A percentile compares a stretch with the other conserved stretches of the same genome.
Evolutionary conservation across 768 basidiomycete genomes (phyloP).

Genomic region (Harrya chromipes): DNA sequence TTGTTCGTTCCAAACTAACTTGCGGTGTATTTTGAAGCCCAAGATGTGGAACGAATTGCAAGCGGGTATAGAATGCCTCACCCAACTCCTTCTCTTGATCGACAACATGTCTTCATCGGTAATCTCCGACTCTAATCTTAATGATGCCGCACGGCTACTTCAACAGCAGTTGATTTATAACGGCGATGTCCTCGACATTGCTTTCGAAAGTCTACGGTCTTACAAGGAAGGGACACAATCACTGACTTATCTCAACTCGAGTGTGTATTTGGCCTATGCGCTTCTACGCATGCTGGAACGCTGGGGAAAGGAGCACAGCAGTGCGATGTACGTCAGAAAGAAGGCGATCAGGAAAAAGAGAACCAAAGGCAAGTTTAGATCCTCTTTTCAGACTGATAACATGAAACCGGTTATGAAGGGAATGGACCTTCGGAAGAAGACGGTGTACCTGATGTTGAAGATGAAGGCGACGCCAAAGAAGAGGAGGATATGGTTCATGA

Average conservation of each 20-base stretch:
- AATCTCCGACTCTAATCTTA: constrained; percentile 41
- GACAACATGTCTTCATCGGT: constrained; percentile 69
- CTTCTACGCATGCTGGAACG: constrained; percentile 88
- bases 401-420: constrained; percentile 28
- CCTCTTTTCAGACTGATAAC: constrained; percentile 19
- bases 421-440: constrained; percentile 48
- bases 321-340: constrained; percentile 70
- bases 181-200: constrained; percentile 88
- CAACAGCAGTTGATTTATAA: constrained; percentile 94
- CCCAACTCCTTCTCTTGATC: constrained; percentile 85
- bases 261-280: constrained; percentile 79
- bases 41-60: constrained; percentile 94
- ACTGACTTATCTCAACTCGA: constrained; percentile 81
- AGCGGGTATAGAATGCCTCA: constrained; percentile 91
- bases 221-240: constrained; percentile 83
- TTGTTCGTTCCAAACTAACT: constrained; percentile 3
- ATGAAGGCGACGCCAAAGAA: constrained; percentile 55
- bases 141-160: constrained; percentile 75
- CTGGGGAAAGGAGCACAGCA: constrained; percentile 70
- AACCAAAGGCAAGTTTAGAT: constrained; percentile 42
- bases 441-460: constrained; percentile 66
- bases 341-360: constrained; percentile 53
- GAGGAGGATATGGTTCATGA: constrained; percentile 71
- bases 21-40: constrained; percentile 51
- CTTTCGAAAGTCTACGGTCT: constrained; percentile 68